Evolutionary conservation across 495 filamentous ascomycete genomes (phyloP), one percentile per base, ranked within the genome.

Genomic region (Xanthoparmelia taractica): DNA sequence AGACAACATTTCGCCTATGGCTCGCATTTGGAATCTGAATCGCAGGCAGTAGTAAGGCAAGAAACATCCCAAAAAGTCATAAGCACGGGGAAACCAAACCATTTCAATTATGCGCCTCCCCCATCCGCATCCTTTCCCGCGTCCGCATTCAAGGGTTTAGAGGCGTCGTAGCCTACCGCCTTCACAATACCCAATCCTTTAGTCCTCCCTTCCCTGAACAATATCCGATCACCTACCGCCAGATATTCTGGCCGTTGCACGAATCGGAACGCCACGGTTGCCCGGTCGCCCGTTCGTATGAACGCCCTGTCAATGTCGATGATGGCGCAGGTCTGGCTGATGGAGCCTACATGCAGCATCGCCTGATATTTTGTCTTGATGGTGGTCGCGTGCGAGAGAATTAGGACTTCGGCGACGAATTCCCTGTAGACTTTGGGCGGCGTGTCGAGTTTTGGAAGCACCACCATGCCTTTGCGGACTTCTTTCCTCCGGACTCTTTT

Each of bases 361-460:
- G 94, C 95, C 74, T 98, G 94, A 71, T 98, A 98, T 69, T 92
- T 92, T 8, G 90, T 91, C 72, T 95, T 94, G 74, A 98, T 98
- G 54, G 94, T 98, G n/a, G 94, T 98, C 1, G 94, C 94, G 71
- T 98, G 94, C 6, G 88, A 92, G 11, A 98, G 80, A 65, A 98
- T 98, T 8, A 98, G 82, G 5, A 97, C 94, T 77, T 98, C 94
- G 23, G 94, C 94, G 58, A 96, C 81, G 73, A 98, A 98, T 70
- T 97, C 92, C 41, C 90, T 84, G 72, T 88, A 88, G 10, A 96
- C 94, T 69, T 93, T 95, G 5, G 87, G 87, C 37, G 82, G 77
- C 33, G 57, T n/a, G 38, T 92, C 88, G 47, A 85, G 75, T 75
- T 93, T 97, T 52, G 89, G 87, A 47, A 98, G 76, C 15, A 97